Base-by-base conservation (phyloP, 116 monocot species). In the Cymodocea nodosa region DNA sequence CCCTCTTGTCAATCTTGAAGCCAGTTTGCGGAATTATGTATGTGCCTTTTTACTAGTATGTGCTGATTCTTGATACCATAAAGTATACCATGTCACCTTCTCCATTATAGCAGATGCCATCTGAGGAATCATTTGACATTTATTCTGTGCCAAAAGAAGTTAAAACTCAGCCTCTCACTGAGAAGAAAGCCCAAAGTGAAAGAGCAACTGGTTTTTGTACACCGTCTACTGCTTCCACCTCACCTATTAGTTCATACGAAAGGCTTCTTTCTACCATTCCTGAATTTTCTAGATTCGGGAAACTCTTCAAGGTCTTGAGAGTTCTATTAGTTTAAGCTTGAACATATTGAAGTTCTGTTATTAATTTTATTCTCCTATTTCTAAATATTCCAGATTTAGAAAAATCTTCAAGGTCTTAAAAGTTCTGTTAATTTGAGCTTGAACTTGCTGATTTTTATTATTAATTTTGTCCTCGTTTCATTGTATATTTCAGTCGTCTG, bases 41-140 rank as follows among this genome's bases (percentile, higher is more conserved):
- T 17, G 78, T 79, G 48, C 25, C 62, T 2, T 44, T 35, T 18
- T 20, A 18, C 19, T 62, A 11, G 9, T 39, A 18, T 37, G 22
- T 25, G 23, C 4, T 23, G 13, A 12, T 58, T 58, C 24, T 58
- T 58, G 23, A 20, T 20, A 58, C 15, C 12, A 25, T 58, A 58
- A 25, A 10, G 23, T 56, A n/a, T 56, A n/a, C 22, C 9, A 8
- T 22, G 5, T 56, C 56, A 19, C 4, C 2, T 62, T 62, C 16
- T 5, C 30, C 25, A 10, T 35, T 15, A 56, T 50, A 52, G 50
- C 82, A 98, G 98, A 92, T 82, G 63, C 64, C 86, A 23, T 84
- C 98, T 57, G 86, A 98, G 68, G 77, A 73, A 65, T 84, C 92
- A 65, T 98, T 98, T 86, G 78, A 92, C 66, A 78, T 98, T 51